These are phyloP conservation scores for Cucumis melo DNA, from an alignment of 306 rosid genomes.

Conservation along the genomic window DNA sequence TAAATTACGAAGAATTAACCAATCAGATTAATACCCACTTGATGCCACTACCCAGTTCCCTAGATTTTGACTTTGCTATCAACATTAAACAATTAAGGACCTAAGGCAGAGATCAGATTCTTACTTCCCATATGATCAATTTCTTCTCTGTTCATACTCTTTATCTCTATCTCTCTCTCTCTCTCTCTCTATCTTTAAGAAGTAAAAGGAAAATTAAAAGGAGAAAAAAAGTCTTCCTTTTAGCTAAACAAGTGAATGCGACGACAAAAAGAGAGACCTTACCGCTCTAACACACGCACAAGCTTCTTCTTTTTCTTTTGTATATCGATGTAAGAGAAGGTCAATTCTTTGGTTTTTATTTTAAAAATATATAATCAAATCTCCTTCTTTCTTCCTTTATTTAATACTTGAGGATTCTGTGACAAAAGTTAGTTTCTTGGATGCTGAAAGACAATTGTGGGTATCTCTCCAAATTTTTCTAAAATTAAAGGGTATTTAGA, in stretches of 20 bases:
- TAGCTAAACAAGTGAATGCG: slow-evolving; percentile 19
- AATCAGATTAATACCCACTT: background rate
- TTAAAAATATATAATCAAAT: background rate
- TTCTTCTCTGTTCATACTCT: background rate
- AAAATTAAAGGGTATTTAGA: slow-evolving; percentile 41
- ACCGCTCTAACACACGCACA: slow-evolving; percentile 17
- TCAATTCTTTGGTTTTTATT: slow-evolving; percentile 14
- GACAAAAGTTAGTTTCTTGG: slow-evolving; percentile 73
- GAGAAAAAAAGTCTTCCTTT: background rate
- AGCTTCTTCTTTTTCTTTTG: slow-evolving; percentile 18
- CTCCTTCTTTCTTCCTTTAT: background rate
- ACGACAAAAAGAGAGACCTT: slow-evolving; percentile 47
- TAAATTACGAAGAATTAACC: background rate
- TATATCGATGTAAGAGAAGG: slow-evolving; percentile 43
- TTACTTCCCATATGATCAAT: background rate
- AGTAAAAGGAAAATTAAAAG: slow-evolving; percentile 17
- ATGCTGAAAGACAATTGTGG: slow-evolving; percentile 65
- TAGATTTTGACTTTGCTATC: slow-evolving; percentile 1
- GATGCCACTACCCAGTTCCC: background rate
- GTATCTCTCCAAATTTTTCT: slow-evolving; percentile 31
- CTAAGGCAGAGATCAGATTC: background rate
- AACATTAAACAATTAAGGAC: background rate
- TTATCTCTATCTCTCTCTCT: background rate
- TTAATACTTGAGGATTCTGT: slow-evolving; percentile 44
- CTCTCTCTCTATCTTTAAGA: slow-evolving; percentile 6